Conservation (phyloP, 768 basidiomycete genomes). For the Sporobolomyces pararoseus region DNA sequence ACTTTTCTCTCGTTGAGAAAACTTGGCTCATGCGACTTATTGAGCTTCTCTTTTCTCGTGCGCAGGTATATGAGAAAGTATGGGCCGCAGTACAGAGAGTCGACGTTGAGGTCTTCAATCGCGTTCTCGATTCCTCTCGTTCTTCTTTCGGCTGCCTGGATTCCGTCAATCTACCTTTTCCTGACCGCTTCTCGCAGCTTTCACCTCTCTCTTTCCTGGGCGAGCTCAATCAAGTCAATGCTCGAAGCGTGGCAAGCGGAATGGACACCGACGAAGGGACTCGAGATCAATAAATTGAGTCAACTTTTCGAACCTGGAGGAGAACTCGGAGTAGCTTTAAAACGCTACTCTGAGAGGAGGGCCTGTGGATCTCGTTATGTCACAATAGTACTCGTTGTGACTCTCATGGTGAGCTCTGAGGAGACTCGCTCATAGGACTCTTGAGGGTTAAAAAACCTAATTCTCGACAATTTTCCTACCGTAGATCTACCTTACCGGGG, state of each 20-base stretch:
- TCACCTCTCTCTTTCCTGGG: not conserved
- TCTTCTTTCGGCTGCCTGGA: not conserved
- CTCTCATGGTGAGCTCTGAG: not conserved
- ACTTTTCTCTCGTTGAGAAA: not conserved
- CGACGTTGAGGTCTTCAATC: not conserved
- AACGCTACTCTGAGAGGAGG: not conserved
- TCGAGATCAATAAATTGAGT: constrained; percentile 13
- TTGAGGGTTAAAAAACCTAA: too few relatives aligned
- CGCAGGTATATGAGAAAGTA: constrained; percentile 25
- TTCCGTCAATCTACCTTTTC: not conserved
- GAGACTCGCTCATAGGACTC: too few relatives aligned
- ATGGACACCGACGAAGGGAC: not conserved
- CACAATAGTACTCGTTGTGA: not conserved
- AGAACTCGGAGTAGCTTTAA: not conserved
- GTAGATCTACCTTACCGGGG: constrained; percentile 30
- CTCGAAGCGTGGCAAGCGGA: not conserved
- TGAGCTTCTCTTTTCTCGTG: not conserved
- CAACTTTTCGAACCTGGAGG: constrained; percentile 5
- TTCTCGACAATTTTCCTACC: too few relatives aligned
- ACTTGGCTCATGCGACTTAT: not conserved
- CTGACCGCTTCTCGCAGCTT: not conserved
- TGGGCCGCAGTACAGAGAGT: constrained; percentile 1
- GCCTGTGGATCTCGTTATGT: not conserved
- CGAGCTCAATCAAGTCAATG: not conserved
- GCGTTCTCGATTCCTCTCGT: constrained; percentile 1